Percentiles rank a stretch among this genome's conserved stretches.
These are phyloP conservation scores for Periglandula ipomoeae DNA, from an alignment of 2,329 filamentous ascomycete species.

Conservation along the genomic window DNA sequence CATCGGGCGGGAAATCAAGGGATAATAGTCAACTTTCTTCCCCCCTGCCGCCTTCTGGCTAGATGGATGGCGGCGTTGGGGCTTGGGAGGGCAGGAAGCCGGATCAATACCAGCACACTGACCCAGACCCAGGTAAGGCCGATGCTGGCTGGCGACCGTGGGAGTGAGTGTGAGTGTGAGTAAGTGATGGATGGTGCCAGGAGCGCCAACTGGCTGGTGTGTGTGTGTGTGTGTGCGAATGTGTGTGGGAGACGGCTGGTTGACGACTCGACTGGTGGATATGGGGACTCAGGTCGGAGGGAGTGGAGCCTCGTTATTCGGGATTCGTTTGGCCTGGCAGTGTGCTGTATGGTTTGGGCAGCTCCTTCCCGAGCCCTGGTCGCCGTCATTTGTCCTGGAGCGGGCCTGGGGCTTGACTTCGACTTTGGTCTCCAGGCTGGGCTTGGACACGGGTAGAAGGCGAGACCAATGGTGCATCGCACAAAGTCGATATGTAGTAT, in stretches of 20 bases:
- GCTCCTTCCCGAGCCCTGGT: background rate
- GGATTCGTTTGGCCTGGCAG: conserved; percentile 1
- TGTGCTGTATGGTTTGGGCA: background rate
- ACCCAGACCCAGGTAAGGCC: background rate
- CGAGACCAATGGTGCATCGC: too few species aligned
- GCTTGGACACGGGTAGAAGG: too few species aligned
- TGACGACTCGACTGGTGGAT: background rate
- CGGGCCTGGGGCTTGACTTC: too few species aligned
- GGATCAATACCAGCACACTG: conserved; percentile 8
- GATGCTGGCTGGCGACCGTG: too few species aligned
- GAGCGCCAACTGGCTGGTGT: background rate
- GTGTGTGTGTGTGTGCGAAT: background rate
- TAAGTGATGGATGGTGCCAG: too few species aligned
- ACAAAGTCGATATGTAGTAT: too few species aligned
- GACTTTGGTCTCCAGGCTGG: too few species aligned
- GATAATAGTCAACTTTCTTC: conserved; percentile 19
- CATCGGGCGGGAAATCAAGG: background rate
- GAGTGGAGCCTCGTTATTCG: conserved; percentile 5
- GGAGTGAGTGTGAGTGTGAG: conserved; percentile 8
- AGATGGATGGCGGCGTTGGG: conserved; percentile 17
- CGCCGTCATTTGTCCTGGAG: too few species aligned
- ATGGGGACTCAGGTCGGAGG: conserved; percentile 9
- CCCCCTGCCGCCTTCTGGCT: conserved; percentile 8
- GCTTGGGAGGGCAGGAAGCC: conserved; percentile 8
- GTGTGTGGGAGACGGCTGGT: background rate